These are phyloP conservation scores for Lactarius trivialis DNA, from an alignment of 768 basidiomycete species.

Conservation along the genomic window DNA sequence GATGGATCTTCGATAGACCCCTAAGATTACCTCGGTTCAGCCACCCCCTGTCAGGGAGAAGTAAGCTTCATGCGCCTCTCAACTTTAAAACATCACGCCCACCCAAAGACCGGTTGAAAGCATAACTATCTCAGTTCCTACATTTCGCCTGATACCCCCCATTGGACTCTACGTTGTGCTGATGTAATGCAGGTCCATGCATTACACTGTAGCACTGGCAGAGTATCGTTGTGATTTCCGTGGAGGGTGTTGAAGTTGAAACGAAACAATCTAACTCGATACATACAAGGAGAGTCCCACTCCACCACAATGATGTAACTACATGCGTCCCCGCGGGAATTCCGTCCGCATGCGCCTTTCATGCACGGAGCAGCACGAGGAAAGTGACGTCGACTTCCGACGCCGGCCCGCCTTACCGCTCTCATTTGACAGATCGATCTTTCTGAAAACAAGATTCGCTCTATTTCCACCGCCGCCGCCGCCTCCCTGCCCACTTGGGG, in stretches of 20 bases:
- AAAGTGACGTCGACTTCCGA: slow-evolving; percentile 7
- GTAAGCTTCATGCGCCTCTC: not conserved
- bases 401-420: not conserved
- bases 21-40: not conserved
- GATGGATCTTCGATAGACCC: not conserved
- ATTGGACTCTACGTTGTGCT: not conserved
- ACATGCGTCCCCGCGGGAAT: not conserved
- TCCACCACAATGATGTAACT: slow-evolving; percentile 2
- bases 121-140: not conserved
- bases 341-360: not conserved
- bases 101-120: not conserved
- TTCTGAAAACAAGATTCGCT: not conserved
- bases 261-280: not conserved
- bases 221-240: no score
- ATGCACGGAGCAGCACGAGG: not conserved
- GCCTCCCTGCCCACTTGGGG: not conserved
- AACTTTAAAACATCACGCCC: not conserved
- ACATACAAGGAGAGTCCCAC: not conserved
- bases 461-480: not conserved
- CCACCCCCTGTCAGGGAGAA: not conserved
- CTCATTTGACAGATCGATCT: not conserved
- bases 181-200: not conserved
- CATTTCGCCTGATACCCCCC: not conserved
- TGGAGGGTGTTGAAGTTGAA: not conserved
- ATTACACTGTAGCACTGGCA: no score